Base-by-base conservation (phyloP, 2,329 filamentous ascomycete species). In the Pleomassaria siparia region DNA sequence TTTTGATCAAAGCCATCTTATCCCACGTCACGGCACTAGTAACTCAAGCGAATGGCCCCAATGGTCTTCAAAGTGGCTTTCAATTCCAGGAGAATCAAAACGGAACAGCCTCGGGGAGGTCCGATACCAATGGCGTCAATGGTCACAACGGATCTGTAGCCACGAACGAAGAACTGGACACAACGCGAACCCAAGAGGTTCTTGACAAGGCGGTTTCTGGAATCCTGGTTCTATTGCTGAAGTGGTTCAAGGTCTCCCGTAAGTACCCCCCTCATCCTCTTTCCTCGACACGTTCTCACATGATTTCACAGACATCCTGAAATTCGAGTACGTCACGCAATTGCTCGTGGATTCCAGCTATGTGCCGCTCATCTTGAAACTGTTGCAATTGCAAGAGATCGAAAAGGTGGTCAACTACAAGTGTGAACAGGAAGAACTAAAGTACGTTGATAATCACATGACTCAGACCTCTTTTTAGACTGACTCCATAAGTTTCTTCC, bases 221-320 rank as follows among this genome's bases (percentile, higher is more conserved):
- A 1, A 87, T 91, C 46, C 74, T 99, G 22, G 75, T 99, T 22
- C 76, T 96, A n/a, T 73, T 97, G 36, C 69, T 97, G 51, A 99
- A 97, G 72, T 99, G 94, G 94, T 87, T 97, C 61, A 95, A 96
- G 69, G 77, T 95, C 44, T 96, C 91, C 48, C 94, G 90, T 95
- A 76, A 77, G 89, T 77, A 10, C 12, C 7, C 35, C 6, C 24
- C 18, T n/a, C 18, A 13, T 37, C 12, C 11, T 11, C 35, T 3
- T 24, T 22, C 24, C 18, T 35, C 15, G 20, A 12, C 35, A 22
- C 7, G 18, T 37, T 22, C 35, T 37, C 21, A 37, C 12, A 24
- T n/a, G 7, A 22, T 6, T 35, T 21, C 2, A 2, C 30, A 95
- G 90, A 99, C 67, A 82, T 97, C 22, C 76, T 99, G 55, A 96